Conservation (phyloP, 495 filamentous ascomycete species). For the Aspergillus incahuasiensis region DNA sequence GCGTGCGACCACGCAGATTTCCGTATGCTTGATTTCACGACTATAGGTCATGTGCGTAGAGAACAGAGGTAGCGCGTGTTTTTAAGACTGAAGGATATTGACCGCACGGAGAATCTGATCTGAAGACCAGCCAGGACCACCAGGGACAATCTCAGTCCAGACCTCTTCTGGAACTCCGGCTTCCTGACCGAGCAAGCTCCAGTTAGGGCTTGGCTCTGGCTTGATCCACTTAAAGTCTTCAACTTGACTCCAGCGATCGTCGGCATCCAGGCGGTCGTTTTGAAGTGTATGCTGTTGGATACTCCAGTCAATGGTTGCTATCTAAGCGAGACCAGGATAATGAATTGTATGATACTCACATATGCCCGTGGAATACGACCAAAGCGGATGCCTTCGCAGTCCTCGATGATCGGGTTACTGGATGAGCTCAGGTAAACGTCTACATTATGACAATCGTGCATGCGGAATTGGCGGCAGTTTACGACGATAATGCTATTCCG, state of each 20-base stretch:
- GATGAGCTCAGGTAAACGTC: conserved; percentile 77
- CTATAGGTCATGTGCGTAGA: no score
- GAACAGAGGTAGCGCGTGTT: no score
- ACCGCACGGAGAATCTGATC: conserved; percentile 64
- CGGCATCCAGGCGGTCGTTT: conserved; percentile 31
- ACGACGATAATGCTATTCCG: conserved; percentile 70
- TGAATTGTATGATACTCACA: conserved; percentile 52
- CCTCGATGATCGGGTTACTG: conserved; percentile 90
- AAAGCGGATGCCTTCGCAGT: conserved; percentile 74
- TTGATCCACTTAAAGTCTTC: conserved; percentile 99
- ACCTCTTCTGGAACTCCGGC: conserved; percentile 57
- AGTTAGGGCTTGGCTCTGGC: conserved; percentile 80
- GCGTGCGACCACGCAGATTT: no score
- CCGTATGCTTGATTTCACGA: no score
- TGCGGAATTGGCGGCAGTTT: conserved; percentile 75
- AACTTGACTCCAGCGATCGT: conserved; percentile 80
- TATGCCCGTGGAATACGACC: conserved; percentile 64
- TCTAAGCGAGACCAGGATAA: neutral
- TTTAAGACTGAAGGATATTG: conserved; percentile 38
- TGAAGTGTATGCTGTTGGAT: conserved; percentile 27
- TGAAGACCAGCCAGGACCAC: conserved; percentile 54
- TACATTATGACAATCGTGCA: conserved; percentile 78
- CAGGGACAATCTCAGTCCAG: conserved; percentile 68
- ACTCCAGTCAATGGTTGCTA: neutral
- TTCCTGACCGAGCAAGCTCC: conserved; percentile 61